phyloP scores from a whole-genome alignment of 805 yeast genomes.

The Kurtzmaniella cleridarum region DNA sequence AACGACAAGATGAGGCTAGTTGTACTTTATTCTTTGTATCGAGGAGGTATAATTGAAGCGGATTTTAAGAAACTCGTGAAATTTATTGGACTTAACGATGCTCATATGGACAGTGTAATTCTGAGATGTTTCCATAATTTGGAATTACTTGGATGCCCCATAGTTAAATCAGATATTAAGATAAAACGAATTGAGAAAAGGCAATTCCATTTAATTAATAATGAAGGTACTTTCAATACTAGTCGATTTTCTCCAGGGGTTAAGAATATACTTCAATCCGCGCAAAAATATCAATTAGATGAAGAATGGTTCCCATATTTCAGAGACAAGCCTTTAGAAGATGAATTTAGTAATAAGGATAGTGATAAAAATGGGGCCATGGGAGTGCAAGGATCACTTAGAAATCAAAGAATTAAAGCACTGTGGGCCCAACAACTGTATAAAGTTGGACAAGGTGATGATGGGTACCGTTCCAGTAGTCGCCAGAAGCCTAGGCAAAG shows the following conservation, averaged over 20 bases:
- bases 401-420: conserved; percentile 69
- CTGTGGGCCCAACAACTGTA: conserved; percentile 58
- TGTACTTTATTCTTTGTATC: conserved; percentile 65
- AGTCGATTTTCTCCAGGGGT: conserved; percentile 72
- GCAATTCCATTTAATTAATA: conserved; percentile 52
- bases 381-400: conserved; percentile 42
- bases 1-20: conserved; percentile 74
- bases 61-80: conserved; percentile 69
- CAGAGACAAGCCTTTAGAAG: conserved; percentile 65
- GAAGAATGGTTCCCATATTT: conserved; percentile 65
- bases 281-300: conserved; percentile 48
- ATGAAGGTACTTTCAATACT: conserved; percentile 51
- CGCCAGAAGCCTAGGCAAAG: conserved; percentile 47
- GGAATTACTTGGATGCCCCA: conserved; percentile 50
- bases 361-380: conserved; percentile 11
- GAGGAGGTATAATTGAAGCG: conserved; percentile 73
- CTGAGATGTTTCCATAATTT: conserved; percentile 41
- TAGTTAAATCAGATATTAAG: conserved; percentile 38
- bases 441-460: conserved; percentile 5
- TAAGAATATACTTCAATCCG: conserved; percentile 50
- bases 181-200: conserved; percentile 43
- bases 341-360: conserved; percentile 27
- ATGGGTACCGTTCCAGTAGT: conserved; percentile 1
- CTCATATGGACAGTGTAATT: conserved; percentile 52
- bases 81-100: conserved; percentile 42